Evolutionary conservation across 768 basidiomycete genomes (phyloP).

Genomic region (Boletus coccyginus): DNA sequence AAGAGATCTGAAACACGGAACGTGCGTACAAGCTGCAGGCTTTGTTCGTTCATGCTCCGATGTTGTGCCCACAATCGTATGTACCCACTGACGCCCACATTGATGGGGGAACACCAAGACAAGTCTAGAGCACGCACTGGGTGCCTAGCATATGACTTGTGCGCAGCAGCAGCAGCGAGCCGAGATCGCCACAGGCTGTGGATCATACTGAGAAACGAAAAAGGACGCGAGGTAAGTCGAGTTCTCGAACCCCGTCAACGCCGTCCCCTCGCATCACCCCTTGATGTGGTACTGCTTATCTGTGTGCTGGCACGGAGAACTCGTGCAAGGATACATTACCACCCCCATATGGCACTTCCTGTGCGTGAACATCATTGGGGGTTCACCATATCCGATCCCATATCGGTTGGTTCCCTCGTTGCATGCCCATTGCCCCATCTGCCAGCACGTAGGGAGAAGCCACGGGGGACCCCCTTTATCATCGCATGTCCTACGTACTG

Average conservation of each 20-base stretch:
- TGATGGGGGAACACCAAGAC: background rate
- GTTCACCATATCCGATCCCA: background rate
- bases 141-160: background rate
- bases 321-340: background rate
- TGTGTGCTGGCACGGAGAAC: background rate
- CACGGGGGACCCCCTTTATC: background rate
- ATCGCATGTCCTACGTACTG: background rate
- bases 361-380: background rate
- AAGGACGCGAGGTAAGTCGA: background rate
- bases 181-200: background rate
- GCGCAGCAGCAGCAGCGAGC: background rate
- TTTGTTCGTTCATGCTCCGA: background rate
- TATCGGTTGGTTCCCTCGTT: background rate
- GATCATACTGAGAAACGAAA: background rate
- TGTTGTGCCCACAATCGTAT: background rate
- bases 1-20: background rate
- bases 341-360: constrained; percentile 9
- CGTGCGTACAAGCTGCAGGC: background rate
- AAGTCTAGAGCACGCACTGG: background rate
- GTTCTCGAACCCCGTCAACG: background rate
- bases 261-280: too few relatives aligned
- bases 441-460: background rate
- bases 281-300: background rate
- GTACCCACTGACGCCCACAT: background rate
- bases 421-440: background rate